Evolutionary conservation across 1,284 basidiomycete genomes (phyloP), one percentile per base, ranked within the genome.

Genomic region (Ustilago esculenta): DNA sequence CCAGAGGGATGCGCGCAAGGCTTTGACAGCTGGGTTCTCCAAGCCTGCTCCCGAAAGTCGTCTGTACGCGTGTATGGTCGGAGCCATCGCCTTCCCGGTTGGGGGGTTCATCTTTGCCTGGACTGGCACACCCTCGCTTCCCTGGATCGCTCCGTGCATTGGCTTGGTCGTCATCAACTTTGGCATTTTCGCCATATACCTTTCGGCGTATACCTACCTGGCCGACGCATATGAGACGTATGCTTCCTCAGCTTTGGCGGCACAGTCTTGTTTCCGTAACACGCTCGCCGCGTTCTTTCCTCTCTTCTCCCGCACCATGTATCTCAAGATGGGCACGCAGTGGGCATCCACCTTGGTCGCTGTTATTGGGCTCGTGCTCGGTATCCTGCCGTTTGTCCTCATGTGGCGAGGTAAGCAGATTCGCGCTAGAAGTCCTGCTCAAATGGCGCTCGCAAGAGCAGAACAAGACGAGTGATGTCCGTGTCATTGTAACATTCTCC

Each of bases 1-100:
- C 25, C 47, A 41, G 5, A 37, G 49, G 33, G 48, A 53, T 14
- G 58, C 49, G 15, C 23, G 33, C 21, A 40, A 45, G n/a, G 72
- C 41, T 20, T 17, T 18, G 15, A 18, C 41, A 6, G 41, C 41
- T 8, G 41, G 81, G 5, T 63, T 73, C 1, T 82, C 83, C 9
- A 73, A 77, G 24, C 81, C 84, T 0, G 69, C 76, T 0, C 84
- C 84, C 1, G 84, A 85, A 72, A 83, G 82, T 8, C 64, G 84
- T 7, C 75, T 85, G 7, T 84, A 85, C 66, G 54, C 39, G n/a
- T 41, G 56, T 12, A 55, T 52, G 24, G 49, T 66, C 9, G 68
- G 71, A 6, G 68, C 57, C 5, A 30, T 73, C 17, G 25, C 71
- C 15, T 58, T 52, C 4, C 71, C 71, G 5, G 42, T 55, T 14